These are phyloP conservation scores for Artemisia tridentata DNA, from an alignment of 129 eudicot species.

Conservation along the genomic window DNA sequence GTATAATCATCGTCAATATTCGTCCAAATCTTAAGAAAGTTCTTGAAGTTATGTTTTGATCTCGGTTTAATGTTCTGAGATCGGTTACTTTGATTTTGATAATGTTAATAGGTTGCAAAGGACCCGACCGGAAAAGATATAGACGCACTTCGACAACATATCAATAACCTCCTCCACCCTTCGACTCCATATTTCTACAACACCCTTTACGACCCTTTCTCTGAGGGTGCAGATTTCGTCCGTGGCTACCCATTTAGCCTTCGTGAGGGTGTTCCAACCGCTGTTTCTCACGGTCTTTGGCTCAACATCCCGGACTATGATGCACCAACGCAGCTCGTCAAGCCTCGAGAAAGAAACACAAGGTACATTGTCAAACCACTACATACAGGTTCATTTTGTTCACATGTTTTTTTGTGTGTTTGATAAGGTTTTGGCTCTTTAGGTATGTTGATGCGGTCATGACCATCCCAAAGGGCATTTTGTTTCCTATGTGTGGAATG, in stretches of 20 bases:
- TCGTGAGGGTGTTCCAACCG: slow-evolving; percentile 96
- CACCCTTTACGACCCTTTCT: slow-evolving; percentile 81
- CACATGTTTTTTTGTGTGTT: background rate
- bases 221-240: slow-evolving; percentile 87
- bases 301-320: slow-evolving; percentile 91
- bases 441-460: slow-evolving; percentile 91
- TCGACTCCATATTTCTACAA: slow-evolving; percentile 90
- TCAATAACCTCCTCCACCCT: slow-evolving; percentile 77
- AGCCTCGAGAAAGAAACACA: slow-evolving; percentile 84
- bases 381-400: background rate
- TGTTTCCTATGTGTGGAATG: slow-evolving; percentile 99
- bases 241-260: slow-evolving; percentile 98
- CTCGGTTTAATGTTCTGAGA: background rate
- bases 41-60: too few relatives aligned
- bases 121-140: slow-evolving; percentile 80
- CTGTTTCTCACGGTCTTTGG: slow-evolving; percentile 92
- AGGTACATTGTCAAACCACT: slow-evolving; percentile 33
- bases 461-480: slow-evolving; percentile 85
- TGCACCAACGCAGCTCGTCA: slow-evolving; percentile 90
- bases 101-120: slow-evolving; percentile 68
- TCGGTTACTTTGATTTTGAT: background rate
- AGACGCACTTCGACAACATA: slow-evolving; percentile 90
- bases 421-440: slow-evolving; percentile 17
- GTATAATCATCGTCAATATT: too few relatives aligned
- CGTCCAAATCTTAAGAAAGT: too few relatives aligned